A percentile compares a stretch with the other conserved stretches of the same genome.
Conservation (phyloP, 2,329 filamentous ascomycete genomes). For the Colletotrichum tamarilloi region DNA sequence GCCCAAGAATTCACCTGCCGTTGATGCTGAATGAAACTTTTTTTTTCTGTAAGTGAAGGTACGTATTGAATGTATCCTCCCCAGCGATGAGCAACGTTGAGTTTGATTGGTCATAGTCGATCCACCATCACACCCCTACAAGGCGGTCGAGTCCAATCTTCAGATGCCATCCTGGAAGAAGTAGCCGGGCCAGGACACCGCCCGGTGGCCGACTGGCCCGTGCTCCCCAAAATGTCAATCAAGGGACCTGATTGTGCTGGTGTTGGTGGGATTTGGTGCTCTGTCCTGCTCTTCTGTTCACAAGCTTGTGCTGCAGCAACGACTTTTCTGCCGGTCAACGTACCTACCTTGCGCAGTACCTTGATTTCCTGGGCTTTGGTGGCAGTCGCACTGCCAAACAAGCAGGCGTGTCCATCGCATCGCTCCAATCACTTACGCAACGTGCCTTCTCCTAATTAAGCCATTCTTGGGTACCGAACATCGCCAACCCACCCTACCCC, state of each 20-base stretch:
- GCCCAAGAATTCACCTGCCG: conserved; percentile 10
- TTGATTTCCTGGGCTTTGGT: not conserved
- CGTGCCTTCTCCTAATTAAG: conserved; percentile 32
- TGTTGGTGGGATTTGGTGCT: too few species aligned
- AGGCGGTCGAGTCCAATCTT: not conserved
- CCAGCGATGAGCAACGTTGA: not conserved
- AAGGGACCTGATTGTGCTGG: conserved; percentile 10
- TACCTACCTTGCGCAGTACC: not conserved
- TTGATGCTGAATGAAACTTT: conserved; percentile 35
- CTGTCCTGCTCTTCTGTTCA: not conserved
- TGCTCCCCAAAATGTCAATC: conserved; percentile 1
- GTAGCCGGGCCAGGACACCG: not conserved
- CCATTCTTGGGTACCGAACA: conserved; percentile 24
- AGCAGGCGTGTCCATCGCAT: conserved; percentile 26
- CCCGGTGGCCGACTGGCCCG: conserved; percentile 2
- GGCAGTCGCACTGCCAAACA: conserved; percentile 14
- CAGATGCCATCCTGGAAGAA: not conserved
- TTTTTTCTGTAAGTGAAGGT: conserved; percentile 35
- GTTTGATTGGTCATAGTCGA: not conserved
- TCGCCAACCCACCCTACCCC: conserved; percentile 24
- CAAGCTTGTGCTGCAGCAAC: conserved; percentile 5
- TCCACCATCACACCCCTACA: conserved; percentile 4
- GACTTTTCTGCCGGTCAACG: conserved; percentile 14
- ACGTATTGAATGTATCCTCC: conserved; percentile 15
- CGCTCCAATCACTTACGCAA: conserved; percentile 33